Conservation (phyloP, 352 stramenopile genomes). For the Globisporangium sylvaticum region DNA sequence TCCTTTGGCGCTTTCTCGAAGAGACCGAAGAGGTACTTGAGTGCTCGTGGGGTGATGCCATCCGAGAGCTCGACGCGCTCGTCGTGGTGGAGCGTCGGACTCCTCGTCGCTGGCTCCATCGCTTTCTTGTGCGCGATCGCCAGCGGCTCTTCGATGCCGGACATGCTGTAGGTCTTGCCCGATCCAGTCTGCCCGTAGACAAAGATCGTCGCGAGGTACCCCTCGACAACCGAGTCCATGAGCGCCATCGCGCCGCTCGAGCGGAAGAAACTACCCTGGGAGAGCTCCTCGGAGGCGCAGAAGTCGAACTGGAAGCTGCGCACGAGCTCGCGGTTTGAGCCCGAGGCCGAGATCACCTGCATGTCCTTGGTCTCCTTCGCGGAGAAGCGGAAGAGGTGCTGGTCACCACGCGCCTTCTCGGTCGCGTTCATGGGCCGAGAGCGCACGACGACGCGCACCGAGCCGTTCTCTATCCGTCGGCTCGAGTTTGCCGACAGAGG, state of each 20-base stretch:
- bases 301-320: conserved; percentile 77
- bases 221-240: conserved; percentile 63
- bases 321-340: conserved; percentile 51
- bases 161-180: conserved; percentile 80
- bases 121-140: conserved; percentile 24
- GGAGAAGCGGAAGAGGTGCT: conserved; percentile 49
- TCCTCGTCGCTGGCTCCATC: neutral
- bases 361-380: conserved; percentile 43
- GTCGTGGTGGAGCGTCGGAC: neutral
- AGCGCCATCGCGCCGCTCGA: conserved; percentile 50
- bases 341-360: conserved; percentile 46
- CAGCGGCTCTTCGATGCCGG: conserved; percentile 63
- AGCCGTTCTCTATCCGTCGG: conserved; percentile 15
- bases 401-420: conserved; percentile 47
- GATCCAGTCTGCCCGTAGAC: conserved; percentile 68
- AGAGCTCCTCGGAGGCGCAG: conserved; percentile 58
- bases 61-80: conserved; percentile 40
- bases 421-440: conserved; percentile 56
- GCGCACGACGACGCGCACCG: conserved; percentile 58
- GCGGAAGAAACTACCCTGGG: conserved; percentile 62
- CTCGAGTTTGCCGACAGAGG: neutral
- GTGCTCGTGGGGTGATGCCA: conserved; percentile 64
- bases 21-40: conserved; percentile 60
- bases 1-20: conserved; percentile 41
- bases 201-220: conserved; percentile 68